Evolutionary conservation across 305 asterid species (phyloP).

Genomic region (Solanum hybrid): DNA sequence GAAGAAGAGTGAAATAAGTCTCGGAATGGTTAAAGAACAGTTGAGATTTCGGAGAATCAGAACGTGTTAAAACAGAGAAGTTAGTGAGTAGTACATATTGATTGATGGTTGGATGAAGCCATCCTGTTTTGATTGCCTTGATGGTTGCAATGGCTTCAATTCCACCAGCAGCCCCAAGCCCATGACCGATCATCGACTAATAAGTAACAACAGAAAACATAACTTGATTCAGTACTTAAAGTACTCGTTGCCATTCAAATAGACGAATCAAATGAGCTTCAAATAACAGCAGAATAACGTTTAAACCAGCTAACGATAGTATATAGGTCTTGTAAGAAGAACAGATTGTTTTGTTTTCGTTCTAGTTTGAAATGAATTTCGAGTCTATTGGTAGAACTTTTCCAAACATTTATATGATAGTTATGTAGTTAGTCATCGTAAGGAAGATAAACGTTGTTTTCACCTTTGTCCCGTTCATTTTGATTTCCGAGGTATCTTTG

Average conservation of each 20-base stretch:
- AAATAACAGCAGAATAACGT: not conserved
- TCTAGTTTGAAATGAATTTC: not conserved
- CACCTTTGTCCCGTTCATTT: conserved; percentile 75
- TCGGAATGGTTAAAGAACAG: not conserved
- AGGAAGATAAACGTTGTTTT: not conserved
- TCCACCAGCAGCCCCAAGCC: conserved; percentile 72
- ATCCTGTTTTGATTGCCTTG: conserved; percentile 66
- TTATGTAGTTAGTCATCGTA: not conserved
- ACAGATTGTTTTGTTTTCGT: not conserved
- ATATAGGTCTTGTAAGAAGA: no score
- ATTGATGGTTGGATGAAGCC: conserved; percentile 73
- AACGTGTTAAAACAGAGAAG: not conserved
- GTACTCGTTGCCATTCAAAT: not conserved
- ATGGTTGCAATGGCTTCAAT: conserved; percentile 64
- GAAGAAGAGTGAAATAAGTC: not conserved
- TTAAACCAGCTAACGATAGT: not conserved
- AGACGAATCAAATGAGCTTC: not conserved
- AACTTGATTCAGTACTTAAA: not conserved
- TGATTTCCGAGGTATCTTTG: conserved; percentile 48
- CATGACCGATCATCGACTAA: conserved; percentile 69
- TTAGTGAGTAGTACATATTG: conserved; percentile 36
- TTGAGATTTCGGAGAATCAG: not conserved
- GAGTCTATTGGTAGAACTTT: not conserved
- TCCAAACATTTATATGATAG: not conserved
- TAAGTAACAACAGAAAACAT: not conserved